These are phyloP conservation scores for Uromyces viciae-fabae DNA, from an alignment of 1,284 basidiomycete genomes.

Conservation along the genomic window DNA sequence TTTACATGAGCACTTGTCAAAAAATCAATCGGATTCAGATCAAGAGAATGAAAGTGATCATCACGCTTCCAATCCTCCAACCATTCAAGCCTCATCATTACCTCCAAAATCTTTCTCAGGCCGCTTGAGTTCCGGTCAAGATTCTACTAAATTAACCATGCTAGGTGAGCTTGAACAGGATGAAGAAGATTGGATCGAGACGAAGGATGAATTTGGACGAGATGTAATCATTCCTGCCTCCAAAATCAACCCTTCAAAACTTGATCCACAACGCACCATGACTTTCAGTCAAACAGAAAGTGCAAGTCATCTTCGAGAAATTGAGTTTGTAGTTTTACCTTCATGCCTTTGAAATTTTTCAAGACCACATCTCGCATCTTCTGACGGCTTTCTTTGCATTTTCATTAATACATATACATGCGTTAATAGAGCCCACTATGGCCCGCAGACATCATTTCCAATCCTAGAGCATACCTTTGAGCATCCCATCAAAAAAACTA, in stretches of 20 bases:
- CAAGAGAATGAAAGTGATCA: neutral
- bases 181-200: slow-evolving; percentile 43
- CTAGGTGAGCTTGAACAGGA: neutral
- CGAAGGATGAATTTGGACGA: slow-evolving; percentile 32
- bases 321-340: neutral
- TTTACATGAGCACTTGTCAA: neutral
- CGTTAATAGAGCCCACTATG: slow-evolving; percentile 26
- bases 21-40: neutral
- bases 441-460: slow-evolving; percentile 27
- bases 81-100: neutral
- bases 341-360: neutral
- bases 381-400: neutral
- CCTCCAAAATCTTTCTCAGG: slow-evolving; percentile 15
- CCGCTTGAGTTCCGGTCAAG: neutral
- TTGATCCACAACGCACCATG: slow-evolving; percentile 30
- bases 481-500: neutral
- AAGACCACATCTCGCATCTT: neutral
- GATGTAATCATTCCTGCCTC: neutral
- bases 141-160: neutral
- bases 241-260: neutral
- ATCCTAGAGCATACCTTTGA: neutral
- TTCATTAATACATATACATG: neutral
- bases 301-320: slow-evolving; percentile 4
- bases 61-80: neutral
- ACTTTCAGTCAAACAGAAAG: slow-evolving; percentile 29